Base-by-base conservation (phyloP, 305 asterid genomes). In the Solanum hybrid region DNA sequence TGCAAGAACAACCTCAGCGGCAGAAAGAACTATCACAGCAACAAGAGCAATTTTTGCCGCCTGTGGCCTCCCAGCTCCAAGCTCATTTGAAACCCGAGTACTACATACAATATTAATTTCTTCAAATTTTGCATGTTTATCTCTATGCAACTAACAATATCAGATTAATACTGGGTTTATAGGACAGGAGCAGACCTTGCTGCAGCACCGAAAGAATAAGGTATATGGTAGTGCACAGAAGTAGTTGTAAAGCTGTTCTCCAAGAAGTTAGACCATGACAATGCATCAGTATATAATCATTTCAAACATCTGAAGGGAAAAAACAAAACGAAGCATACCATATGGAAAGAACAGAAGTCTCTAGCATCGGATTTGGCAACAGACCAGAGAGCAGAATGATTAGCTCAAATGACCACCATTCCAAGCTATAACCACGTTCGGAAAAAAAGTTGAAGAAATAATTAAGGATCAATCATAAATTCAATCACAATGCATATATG, bases 401-500 rank as follows among this genome's bases (percentile, higher is more conserved):
- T n/a, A 93, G 89, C 91, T 93, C 95, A 60, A 91, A 94, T 4
- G 94, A 91, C 95, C 95, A 94, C 95, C 96, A 94, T 90, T 94
- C 95, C 86, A 93, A 86, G 84, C 89, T 88, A 88, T 35, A 42
- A 4, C 77, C 38, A 88, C 12, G 45, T 19, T 35, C 4, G 5
- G 11, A 87, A 36, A 2, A 24, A 15, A 15, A 81, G 66, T 80
- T 38, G 24, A 81, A 15, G 14, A 27, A 27, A 81, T 42, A 42
- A 81, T 42, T 42, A 81, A 56, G 71, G 35, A 56, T 10, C 40
- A 38, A 35, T 19, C 4, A 6, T 56, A 38, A 79, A 19, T 64
- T 51, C 36, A 24, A 22, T 64, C 6, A 78, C 64, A 31, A 51
- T 0, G 45, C 14, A 29, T 22, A 60, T 15, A 79, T 5, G 38